Conservation (phyloP, 306 rosid species). For the Castanea sativa region DNA sequence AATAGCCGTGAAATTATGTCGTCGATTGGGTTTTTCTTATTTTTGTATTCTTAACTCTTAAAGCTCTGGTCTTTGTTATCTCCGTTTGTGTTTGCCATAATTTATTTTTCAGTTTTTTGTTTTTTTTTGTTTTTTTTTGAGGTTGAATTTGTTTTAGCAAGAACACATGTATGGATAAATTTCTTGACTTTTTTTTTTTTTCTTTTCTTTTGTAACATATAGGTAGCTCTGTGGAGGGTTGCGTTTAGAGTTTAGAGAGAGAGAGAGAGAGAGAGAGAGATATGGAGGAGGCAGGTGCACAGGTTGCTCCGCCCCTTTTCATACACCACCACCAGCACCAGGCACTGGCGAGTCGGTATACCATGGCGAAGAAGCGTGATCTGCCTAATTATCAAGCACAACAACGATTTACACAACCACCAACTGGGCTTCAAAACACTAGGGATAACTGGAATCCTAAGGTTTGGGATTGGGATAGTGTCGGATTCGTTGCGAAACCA, state of each 20-base stretch:
- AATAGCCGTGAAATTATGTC: not conserved
- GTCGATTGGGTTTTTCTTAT: too few relatives aligned
- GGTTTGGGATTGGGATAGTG: conserved; percentile 78
- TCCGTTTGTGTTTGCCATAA: not conserved
- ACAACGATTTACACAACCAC: not conserved
- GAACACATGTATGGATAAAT: not conserved
- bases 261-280: not conserved
- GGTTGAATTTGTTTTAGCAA: not conserved
- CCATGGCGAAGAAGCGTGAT: conserved; percentile 63
- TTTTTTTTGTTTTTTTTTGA: too few relatives aligned
- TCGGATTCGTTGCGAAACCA: conserved; percentile 51
- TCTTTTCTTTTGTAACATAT: not conserved
- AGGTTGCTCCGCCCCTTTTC: conserved; percentile 52
- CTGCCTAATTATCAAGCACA: conserved; percentile 31
- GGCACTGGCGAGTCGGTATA: conserved; percentile 28
- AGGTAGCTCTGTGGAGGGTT: not conserved
- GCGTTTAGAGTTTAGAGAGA: not conserved
- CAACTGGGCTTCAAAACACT: conserved; percentile 13
- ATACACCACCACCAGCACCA: conserved; percentile 37
- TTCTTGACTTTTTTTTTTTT: not conserved
- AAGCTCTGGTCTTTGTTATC: not conserved
- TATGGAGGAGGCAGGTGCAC: conserved; percentile 72
- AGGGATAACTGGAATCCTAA: conserved; percentile 57
- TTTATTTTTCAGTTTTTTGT: not conserved
- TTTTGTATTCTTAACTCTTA: not conserved